phyloP scores from a whole-genome alignment of 2,329 filamentous ascomycete genomes.

The Cladophialophora psammophila region DNA sequence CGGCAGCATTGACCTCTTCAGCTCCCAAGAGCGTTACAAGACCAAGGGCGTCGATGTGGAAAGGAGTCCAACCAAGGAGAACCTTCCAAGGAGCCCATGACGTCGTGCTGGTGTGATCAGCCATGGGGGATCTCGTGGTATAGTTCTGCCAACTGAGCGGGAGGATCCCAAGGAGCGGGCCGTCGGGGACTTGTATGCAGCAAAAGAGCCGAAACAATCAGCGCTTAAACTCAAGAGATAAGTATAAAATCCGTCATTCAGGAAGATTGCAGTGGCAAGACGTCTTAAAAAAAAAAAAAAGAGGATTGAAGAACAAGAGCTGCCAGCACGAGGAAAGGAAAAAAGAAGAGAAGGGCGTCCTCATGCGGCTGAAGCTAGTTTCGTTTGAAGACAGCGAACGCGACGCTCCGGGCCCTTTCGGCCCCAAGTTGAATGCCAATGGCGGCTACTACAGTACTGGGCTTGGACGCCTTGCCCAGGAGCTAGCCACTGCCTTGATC shows the following conservation, averaged over 20 bases:
- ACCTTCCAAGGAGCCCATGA: slow-evolving; percentile 32
- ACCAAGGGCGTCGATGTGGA: slow-evolving; percentile 41
- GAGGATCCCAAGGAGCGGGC: slow-evolving; percentile 6
- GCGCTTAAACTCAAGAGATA: background rate
- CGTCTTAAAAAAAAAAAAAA: background rate
- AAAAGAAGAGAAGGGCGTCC: background rate
- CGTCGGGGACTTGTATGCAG: slow-evolving; percentile 1
- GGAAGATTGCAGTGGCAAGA: background rate
- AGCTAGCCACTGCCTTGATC: slow-evolving; percentile 4
- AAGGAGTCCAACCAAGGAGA: slow-evolving; percentile 32
- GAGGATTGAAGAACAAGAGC: background rate
- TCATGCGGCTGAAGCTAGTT: slow-evolving; percentile 5
- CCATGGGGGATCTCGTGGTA: slow-evolving; percentile 3
- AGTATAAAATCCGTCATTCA: background rate
- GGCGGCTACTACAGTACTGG: background rate
- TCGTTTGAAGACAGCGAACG: background rate
- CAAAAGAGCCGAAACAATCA: background rate
- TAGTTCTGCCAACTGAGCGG: background rate
- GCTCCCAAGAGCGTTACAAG: slow-evolving; percentile 41
- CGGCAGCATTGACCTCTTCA: slow-evolving; percentile 37
- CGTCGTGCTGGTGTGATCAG: slow-evolving; percentile 5
- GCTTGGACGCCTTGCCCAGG: background rate
- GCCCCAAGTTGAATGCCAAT: background rate
- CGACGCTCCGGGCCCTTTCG: background rate
- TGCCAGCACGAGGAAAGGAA: background rate